Percentiles rank a stretch among this genome's conserved stretches.
These are phyloP conservation scores for Coriolopsis trogii DNA, from an alignment of 1,284 basidiomycete species.

Conservation along the genomic window DNA sequence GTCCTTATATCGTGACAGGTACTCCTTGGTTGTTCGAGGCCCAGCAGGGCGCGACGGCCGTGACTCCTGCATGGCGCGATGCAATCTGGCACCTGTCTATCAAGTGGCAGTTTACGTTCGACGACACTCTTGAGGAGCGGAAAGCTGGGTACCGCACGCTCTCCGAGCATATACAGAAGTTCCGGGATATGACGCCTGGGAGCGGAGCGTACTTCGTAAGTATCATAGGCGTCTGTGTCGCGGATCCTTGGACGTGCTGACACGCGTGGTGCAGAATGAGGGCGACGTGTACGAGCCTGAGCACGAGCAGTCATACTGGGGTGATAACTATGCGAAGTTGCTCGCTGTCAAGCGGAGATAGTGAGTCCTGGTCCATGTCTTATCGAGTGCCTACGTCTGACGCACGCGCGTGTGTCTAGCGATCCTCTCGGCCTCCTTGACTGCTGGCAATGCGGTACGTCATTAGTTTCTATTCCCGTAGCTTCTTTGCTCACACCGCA, in stretches of 20 bases:
- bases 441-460: conserved; percentile 64
- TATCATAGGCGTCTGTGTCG: conserved; percentile 1
- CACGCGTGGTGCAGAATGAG: conserved; percentile 49
- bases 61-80: conserved; percentile 50
- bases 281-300: conserved; percentile 59
- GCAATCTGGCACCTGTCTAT: conserved; percentile 44
- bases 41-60: conserved; percentile 37
- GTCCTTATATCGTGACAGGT: conserved; percentile 35
- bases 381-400: conserved; percentile 1
- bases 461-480: background rate
- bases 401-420: conserved; percentile 34
- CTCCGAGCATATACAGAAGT: conserved; percentile 39
- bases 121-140: conserved; percentile 44
- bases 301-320: conserved; percentile 57
- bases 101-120: conserved; percentile 39
- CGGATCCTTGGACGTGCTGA: background rate
- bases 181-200: conserved; percentile 49
- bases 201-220: conserved; percentile 53
- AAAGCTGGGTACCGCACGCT: conserved; percentile 37
- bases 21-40: conserved; percentile 47
- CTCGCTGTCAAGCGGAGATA: conserved; percentile 57
- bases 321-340: conserved; percentile 49
- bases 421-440: conserved; percentile 56
- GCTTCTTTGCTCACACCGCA: background rate
- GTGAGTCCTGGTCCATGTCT: conserved; percentile 35